Base-by-base conservation (phyloP, 1,139 yeast genomes). In the Hyphopichia pseudoburtonii region DNA sequence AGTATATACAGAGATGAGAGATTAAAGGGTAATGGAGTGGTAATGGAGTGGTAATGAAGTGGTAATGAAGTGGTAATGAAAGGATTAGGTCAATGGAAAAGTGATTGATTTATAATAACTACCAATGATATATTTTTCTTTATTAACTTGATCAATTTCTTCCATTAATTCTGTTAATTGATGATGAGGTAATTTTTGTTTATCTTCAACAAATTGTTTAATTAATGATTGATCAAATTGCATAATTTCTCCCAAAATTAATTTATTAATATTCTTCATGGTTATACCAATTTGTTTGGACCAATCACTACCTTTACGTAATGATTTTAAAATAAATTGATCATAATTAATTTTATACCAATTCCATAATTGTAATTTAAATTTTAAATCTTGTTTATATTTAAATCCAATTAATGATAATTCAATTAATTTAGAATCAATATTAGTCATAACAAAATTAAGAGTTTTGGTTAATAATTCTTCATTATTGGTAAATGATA, bases 271-370 rank as follows among this genome's bases (percentile, higher is more conserved):
- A 43, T 71, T 69, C n/a, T 60, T 53, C 40, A 72, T 52, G 0
- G 79, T 68, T 15, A 57, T 52, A 5, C 58, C 62, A 47, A 76
- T 51, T 41, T 66, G 70, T 36, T 62, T 57, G 8, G 67, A 50
- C 68, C 69, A 61, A 28, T 69, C 68, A 12, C 76, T 64, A 1
- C 78, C 80, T 35, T 62, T 64, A 37, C 72, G 56, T 31, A 66
- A 51, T 7, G 79, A 63, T 40, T 67, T 70, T 16, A 59, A 48
- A 4, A 65, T 66, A 80, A 85, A 79, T 22, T 59, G 57, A 36
- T 73, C 74, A 49, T 71, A 79, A 47, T 80, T 69, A 34, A 70
- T 51, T 28, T 51, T 59, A 53, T 71, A 80, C 86, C 86, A 81
- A 10, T 66, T 57, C 76, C 81, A 80, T 5, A 80, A 50, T 36